Conservation (phyloP, 768 basidiomycete genomes). For the Russula sp. region DNA sequence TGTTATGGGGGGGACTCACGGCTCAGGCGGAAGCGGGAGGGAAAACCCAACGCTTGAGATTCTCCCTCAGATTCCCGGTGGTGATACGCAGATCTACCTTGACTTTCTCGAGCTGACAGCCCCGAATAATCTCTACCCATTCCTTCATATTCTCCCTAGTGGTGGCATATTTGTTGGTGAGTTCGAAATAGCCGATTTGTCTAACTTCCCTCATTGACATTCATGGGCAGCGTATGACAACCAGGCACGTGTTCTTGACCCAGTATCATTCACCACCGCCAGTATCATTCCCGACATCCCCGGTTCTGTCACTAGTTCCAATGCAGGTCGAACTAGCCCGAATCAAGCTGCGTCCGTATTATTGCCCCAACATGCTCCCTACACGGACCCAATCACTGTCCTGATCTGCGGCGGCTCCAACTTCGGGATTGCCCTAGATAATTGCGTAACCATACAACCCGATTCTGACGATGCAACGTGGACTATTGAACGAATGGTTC, state of each 20-base stretch:
- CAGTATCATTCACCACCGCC: slow-evolving; percentile 59
- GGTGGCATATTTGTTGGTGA: slow-evolving; percentile 66
- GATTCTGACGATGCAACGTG: slow-evolving; percentile 61
- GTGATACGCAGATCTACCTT: slow-evolving; percentile 55
- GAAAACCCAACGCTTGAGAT: slow-evolving; percentile 70
- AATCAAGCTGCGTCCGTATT: slow-evolving; percentile 68
- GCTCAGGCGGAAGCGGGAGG: slow-evolving; percentile 68
- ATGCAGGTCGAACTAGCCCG: slow-evolving; percentile 73
- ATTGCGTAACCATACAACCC: slow-evolving; percentile 67
- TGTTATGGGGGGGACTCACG: slow-evolving; percentile 72
- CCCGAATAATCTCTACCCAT: slow-evolving; percentile 79
- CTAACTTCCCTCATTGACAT: not conserved
- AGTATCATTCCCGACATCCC: slow-evolving; percentile 66
- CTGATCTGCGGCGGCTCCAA: slow-evolving; percentile 77
- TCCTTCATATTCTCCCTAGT: slow-evolving; percentile 67
- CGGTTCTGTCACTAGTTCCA: slow-evolving; percentile 64
- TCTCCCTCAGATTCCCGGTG: slow-evolving; percentile 63
- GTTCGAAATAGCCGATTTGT: slow-evolving; percentile 27
- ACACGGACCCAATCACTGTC: slow-evolving; percentile 65
- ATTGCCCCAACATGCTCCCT: slow-evolving; percentile 68
- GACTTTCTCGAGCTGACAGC: slow-evolving; percentile 69
- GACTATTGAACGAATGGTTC: slow-evolving; percentile 76
- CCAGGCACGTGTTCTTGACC: slow-evolving; percentile 72
- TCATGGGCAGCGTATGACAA: slow-evolving; percentile 63
- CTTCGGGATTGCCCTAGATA: slow-evolving; percentile 55